A percentile compares a stretch with the other conserved stretches of the same genome.
Conservation (phyloP, 352 stramenopile genomes). For the Phytophthora hybrid region DNA sequence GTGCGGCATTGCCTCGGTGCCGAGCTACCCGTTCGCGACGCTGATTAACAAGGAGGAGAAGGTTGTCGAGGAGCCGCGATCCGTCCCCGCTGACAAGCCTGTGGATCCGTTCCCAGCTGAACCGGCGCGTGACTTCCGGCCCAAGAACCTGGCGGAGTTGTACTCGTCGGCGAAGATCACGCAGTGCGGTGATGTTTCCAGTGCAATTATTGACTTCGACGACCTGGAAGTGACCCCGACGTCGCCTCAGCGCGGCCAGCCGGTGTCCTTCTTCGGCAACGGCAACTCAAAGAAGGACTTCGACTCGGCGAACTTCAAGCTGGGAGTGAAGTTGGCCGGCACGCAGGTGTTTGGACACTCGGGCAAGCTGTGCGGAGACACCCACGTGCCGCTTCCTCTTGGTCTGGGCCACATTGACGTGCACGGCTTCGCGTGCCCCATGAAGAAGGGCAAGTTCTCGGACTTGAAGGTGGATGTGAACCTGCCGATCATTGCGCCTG, state of each 20-base stretch:
- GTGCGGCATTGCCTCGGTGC: constrained; percentile 93
- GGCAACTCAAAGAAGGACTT: constrained; percentile 79
- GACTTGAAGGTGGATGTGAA: constrained; percentile 86
- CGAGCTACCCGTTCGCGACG: constrained; percentile 75
- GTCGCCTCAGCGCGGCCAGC: constrained; percentile 79
- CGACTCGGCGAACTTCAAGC: constrained; percentile 66
- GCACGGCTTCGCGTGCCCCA: constrained; percentile 79
- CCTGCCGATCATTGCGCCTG: constrained; percentile 78
- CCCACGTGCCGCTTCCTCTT: constrained; percentile 80
- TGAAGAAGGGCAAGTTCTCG: constrained; percentile 69
- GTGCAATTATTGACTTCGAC: constrained; percentile 71
- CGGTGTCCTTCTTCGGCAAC: constrained; percentile 74
- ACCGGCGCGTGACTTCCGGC: constrained; percentile 39
- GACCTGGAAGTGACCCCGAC: constrained; percentile 71
- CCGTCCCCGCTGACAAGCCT: constrained; percentile 17
- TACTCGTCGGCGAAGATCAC: constrained; percentile 81
- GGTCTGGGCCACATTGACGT: constrained; percentile 89
- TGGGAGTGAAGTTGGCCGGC: constrained; percentile 77
- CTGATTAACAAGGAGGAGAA: constrained; percentile 30
- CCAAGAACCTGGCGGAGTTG: constrained; percentile 43
- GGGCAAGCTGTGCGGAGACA: constrained; percentile 80
- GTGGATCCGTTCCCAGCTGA: constrained; percentile 44
- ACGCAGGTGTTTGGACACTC: constrained; percentile 78
- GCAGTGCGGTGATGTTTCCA: constrained; percentile 78
- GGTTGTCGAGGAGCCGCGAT: constrained; percentile 18